Base-by-base conservation (phyloP, 1,139 yeast genomes). In the Suhomyces kunorum region DNA sequence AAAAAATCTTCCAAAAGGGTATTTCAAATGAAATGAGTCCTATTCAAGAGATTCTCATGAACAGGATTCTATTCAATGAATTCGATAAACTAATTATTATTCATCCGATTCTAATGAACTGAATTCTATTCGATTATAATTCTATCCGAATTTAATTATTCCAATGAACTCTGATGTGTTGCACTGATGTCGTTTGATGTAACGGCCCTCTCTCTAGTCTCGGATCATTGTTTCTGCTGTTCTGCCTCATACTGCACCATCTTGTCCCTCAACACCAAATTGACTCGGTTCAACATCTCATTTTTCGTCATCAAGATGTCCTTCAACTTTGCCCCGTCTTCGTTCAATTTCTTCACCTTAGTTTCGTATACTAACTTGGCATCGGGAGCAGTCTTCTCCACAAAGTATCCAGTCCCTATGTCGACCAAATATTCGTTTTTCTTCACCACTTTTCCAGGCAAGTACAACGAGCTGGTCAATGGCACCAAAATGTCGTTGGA, bases 401-500 rank as follows among this genome's bases (percentile, higher is more conserved):
- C 94, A 58, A 78, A 92, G 62, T 92, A 92, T 2, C 98, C 98
- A 0, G 98, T 92, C 24, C 99, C 99, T 30, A 92, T 83, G 58
- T 92, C 99, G 13, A 94, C 96, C 64, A 92, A 73, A 54, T 84
- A 92, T 43, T 75, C 80, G 47, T 83, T 77, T 33, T 76, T 76
- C 46, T 83, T 78, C 35, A 74, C 72, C 42, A 78, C 74, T 45
- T 71, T 76, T 2, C 98, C 99, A 1, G 96, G 96, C 19, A 92
- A 85, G 54, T 94, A 92, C 33, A 92, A 69, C 0, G 96, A 87
- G 31, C 90, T 76, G 1, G 98, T 88, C 49, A 94, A 71, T 6
- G 99, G 98, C 1, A 94, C 88, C 48, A 92, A 70, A 25, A 92
- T 63, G 23, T 78, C 77, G 39, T 76, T 71, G 40, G 74, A 69